Evolutionary conservation across 352 stramenopile genomes (phyloP), one percentile per base, ranked within the genome.

Genomic region (Globisporangium carolinianum): DNA sequence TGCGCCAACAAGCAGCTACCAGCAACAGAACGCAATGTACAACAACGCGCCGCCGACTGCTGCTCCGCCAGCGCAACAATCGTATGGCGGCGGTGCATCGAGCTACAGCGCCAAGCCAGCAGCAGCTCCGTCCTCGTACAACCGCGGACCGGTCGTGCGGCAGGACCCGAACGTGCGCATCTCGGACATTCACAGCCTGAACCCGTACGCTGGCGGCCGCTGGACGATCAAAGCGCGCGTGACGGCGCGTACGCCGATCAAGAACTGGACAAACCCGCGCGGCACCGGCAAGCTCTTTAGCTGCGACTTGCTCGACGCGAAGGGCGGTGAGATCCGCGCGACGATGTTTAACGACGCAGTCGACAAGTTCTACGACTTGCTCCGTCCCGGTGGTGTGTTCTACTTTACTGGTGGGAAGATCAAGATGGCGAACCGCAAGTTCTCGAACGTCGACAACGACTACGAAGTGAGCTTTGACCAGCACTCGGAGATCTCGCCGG

Each of bases 271-370:
- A 61, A 99, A 99, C 69, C 82, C 89, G 36, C 92, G 94, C 52
- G 96, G 96, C 6, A 93, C 98, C 60, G 97, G 97, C 54, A 96
- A 94, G 63, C 84, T 99, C 1, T 99, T 98, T 67, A 97, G 81
- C 56, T 76, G 98, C 39, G 96, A 98, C 61, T 72, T 99, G 37
- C 72, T 99, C 38, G 97, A 99, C 69, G 72, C 81, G 18, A 89
- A 90, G 38, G 96, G 94, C 36, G 91, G 88, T 17, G 97, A 99
- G 74, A 98, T 99, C 58, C 89, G 95, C 49, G 95, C 80, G 51
- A 99, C 97, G 18, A 97, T 99, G 66, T 99, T 99, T 74, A 98
- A 99, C 63, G 97, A 99, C 53, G 94, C 88, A 0, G 95, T 98
- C 14, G 96, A 99, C 64, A 98, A 98, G 66, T 99, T 98, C 62